These are phyloP conservation scores for Citropsis articulata DNA, from an alignment of 345 rosid genomes.

Conservation along the genomic window DNA sequence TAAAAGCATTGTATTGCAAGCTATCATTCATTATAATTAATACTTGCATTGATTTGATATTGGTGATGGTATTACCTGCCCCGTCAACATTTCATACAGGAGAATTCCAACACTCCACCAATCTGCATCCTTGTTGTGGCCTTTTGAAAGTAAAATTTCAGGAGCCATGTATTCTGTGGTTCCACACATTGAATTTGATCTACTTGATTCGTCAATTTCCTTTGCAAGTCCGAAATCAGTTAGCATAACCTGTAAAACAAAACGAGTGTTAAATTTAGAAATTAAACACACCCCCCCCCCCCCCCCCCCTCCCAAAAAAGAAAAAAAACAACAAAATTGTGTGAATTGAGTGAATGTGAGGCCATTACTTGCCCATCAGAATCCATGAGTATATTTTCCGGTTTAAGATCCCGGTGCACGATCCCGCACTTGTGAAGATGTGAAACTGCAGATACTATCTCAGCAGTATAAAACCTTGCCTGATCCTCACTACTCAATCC, in stretches of 20 bases:
- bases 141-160: constrained; percentile 60
- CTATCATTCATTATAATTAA: background rate
- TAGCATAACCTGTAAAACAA: constrained; percentile 51
- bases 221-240: constrained; percentile 77
- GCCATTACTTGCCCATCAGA: constrained; percentile 63
- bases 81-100: constrained; percentile 67
- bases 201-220: constrained; percentile 61
- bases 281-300: background rate
- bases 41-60: background rate
- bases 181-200: constrained; percentile 76
- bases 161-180: constrained; percentile 83
- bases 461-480: constrained; percentile 68
- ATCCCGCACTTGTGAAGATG: constrained; percentile 69
- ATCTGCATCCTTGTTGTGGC: constrained; percentile 72
- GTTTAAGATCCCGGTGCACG: constrained; percentile 77
- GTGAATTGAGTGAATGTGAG: background rate
- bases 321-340: background rate
- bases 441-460: constrained; percentile 73
- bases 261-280: background rate
- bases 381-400: constrained; percentile 72
- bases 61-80: constrained; percentile 40
- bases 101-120: constrained; percentile 79
- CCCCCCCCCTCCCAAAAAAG: too few relatives aligned
- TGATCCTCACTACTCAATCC: constrained; percentile 60
- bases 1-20: background rate